A percentile compares a stretch with the other conserved stretches of the same genome.
Conservation (phyloP, 805 yeast species). For the Candida suzukii region DNA sequence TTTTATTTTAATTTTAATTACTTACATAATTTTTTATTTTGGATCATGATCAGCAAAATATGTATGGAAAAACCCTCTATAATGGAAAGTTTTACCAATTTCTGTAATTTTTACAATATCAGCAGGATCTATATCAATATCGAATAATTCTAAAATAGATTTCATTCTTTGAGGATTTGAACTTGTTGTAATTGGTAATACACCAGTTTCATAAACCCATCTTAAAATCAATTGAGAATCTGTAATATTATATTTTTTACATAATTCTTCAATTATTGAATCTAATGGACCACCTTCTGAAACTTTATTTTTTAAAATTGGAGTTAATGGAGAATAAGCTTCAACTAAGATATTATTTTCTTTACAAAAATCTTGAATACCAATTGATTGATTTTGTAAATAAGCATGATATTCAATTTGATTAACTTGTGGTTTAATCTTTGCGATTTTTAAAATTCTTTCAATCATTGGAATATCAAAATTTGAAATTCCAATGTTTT, state of each 20-base stretch:
- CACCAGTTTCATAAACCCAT: slow-evolving; percentile 61
- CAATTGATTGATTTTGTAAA: slow-evolving; percentile 56
- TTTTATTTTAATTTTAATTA: background rate
- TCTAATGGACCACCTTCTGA: slow-evolving; percentile 35
- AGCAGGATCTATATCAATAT: slow-evolving; percentile 41
- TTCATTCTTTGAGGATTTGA: slow-evolving; percentile 48
- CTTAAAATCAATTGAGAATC: slow-evolving; percentile 60
- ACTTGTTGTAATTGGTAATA: slow-evolving; percentile 72
- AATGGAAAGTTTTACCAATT: slow-evolving; percentile 29
- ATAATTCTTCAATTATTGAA: slow-evolving; percentile 30
- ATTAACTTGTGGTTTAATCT: slow-evolving; percentile 50
- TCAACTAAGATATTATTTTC: slow-evolving; percentile 46
- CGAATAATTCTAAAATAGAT: slow-evolving; percentile 48
- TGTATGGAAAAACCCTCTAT: slow-evolving; percentile 16
- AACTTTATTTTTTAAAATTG: slow-evolving; percentile 39
- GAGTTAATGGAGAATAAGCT: slow-evolving; percentile 67
- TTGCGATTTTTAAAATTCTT: slow-evolving; percentile 32
- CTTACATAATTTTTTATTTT: background rate
- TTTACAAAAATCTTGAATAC: slow-evolving; percentile 42
- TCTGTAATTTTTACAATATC: slow-evolving; percentile 40
- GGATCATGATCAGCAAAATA: slow-evolving; percentile 6
- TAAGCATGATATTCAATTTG: slow-evolving; percentile 68
- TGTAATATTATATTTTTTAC: slow-evolving; percentile 52
- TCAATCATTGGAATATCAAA: slow-evolving; percentile 42
- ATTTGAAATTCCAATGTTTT: slow-evolving; percentile 56